phyloP scores from a whole-genome alignment of 306 rosid species.

The Cucumis sativus region Cucumber_9930_V3 NC_026660.2:5780001-5780500 shows the following conservation, averaged over 20 bases:
- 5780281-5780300: not conserved
- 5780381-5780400: not conserved
- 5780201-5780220: not conserved
- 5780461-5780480: not conserved
- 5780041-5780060: not conserved
- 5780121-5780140: not conserved
- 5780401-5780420: not conserved
- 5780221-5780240: not conserved
- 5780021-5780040: not conserved
- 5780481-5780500: not conserved
- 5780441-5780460: no score
- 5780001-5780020: not conserved
- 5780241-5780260: not conserved
- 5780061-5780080: not conserved
- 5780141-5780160: not conserved
- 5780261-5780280: not conserved
- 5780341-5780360: not conserved
- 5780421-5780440: no score
- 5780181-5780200: constrained; percentile 1
- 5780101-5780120: not conserved
- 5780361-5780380: not conserved
- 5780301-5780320: not conserved
- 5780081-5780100: not conserved
- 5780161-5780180: not conserved
- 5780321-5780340: not conserved